phyloP scores from a whole-genome alignment of 225 moss, liverwort and hornwort species.

The Lunularia cruciata region DNA sequence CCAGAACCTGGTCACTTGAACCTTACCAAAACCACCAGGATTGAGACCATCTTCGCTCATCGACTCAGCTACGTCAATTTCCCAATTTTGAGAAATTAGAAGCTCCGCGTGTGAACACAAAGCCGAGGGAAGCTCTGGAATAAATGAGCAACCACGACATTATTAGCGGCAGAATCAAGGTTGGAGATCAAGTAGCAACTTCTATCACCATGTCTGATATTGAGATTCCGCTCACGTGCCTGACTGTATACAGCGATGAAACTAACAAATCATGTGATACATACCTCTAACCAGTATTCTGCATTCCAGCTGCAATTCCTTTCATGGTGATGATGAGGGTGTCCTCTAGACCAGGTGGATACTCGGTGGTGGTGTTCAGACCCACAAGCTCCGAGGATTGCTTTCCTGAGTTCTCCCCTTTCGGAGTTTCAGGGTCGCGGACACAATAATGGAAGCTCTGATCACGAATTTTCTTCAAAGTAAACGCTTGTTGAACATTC shows the following conservation, averaged over 20 bases:
- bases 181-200: too few species aligned
- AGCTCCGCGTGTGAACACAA: not conserved
- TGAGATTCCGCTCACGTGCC: too few species aligned
- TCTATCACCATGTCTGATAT: too few species aligned
- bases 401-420: slow-evolving; percentile 32
- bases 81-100: not conserved
- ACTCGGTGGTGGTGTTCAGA: slow-evolving; percentile 50
- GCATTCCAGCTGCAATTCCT: slow-evolving; percentile 56
- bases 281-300: slow-evolving; percentile 50
- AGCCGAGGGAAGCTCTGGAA: not conserved
- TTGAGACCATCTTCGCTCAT: not conserved
- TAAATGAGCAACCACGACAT: not conserved
- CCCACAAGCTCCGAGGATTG: slow-evolving; percentile 36
- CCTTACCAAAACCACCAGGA: slow-evolving; percentile 8
- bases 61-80: not conserved
- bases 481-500: slow-evolving; percentile 43
- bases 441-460: slow-evolving; percentile 27
- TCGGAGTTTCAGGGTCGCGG: slow-evolving; percentile 30
- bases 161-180: too few species aligned
- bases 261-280: too few species aligned
- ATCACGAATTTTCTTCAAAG: slow-evolving; percentile 43
- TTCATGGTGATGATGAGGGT: slow-evolving; percentile 55
- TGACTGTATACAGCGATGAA: too few species aligned
- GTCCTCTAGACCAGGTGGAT: slow-evolving; percentile 50
- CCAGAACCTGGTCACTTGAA: slow-evolving; percentile 14